These are phyloP conservation scores for Condylostoma magnum DNA, from an alignment of 169 alveolate genomes.

Conservation along the genomic window DNA sequence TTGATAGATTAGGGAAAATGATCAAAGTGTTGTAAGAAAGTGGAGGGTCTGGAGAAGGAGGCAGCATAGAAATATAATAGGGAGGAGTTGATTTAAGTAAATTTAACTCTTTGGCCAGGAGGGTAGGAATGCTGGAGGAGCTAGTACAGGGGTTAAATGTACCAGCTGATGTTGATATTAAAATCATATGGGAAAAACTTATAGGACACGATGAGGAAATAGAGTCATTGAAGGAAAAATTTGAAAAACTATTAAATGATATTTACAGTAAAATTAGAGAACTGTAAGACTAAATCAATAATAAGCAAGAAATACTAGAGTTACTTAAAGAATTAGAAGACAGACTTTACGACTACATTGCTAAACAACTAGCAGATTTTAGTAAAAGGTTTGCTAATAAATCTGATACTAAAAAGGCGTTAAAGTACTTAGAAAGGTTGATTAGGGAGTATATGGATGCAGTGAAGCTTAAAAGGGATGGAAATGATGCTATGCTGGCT, in stretches of 20 bases:
- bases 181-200: no score
- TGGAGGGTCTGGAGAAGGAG: no score
- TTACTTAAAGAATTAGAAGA: not conserved
- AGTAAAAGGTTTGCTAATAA: conserved; percentile 72
- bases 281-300: not conserved
- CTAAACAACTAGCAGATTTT: conserved; percentile 59
- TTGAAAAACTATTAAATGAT: not conserved
- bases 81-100: no score
- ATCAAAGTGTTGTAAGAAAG: no score
- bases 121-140: no score
- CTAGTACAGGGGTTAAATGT: no score
- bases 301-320: not conserved
- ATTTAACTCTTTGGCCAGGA: no score
- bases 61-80: no score
- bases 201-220: no score
- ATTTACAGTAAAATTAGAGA: not conserved
- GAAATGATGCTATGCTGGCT: conserved; percentile 60
- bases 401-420: conserved; percentile 64
- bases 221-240: not conserved
- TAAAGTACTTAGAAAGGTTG: conserved; percentile 61
- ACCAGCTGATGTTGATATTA: no score
- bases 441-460: conserved; percentile 50
- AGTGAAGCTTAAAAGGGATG: conserved; percentile 32
- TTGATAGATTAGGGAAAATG: no score
- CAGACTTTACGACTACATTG: not conserved